Evolutionary conservation across 2,329 filamentous ascomycete species (phyloP), one percentile per base, ranked within the genome.

Genomic region (Penicillium sp.): DNA sequence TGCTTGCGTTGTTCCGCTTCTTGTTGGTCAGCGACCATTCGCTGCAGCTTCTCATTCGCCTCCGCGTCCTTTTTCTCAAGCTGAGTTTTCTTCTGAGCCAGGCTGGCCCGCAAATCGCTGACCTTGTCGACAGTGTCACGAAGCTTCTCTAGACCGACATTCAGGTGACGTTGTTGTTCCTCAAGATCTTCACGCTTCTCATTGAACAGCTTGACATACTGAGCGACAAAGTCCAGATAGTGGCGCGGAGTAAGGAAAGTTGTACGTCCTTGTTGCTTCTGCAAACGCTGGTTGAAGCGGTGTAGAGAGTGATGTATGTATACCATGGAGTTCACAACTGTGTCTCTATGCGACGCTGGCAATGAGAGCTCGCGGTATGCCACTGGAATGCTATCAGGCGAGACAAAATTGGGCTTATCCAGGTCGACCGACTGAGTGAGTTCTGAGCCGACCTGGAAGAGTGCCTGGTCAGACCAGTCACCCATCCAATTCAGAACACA

Each of bases 401-500:
- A 90, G 49, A 83, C 80, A 73, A 93, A 99, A 68, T 87, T 92
- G 48, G 90, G 81, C 59, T 92, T 88, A 71, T 99, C 94, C 51
- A 99, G 83, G 71, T 99, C 94, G 55, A 99, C 87, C n/a, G 91
- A 93, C 62, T 96, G 90, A 1, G 95, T 99, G 54, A 99, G 85
- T 75, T 99, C 94, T 59, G 90, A 92, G 21, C 90, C 92, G 59
- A 99, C 95, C 75, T 99, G 95, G 87, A 95, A 99, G 18, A 99
- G 83, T 33, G 94, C 95, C 77, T 99, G 94, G 73, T 99, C 94
- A 48, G 94, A 99, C 94, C 94, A 99, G 77, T 99, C 94, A 61
- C 94, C 94, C 72, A 99, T 97, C 94, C 94, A 99, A 77, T 99
- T 99, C 65, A 99, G 87, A 45, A 99, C 94, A 71, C 94, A 99